Base-by-base conservation (phyloP, 179 eudicot species). In the Camellia oleifera region DNA sequence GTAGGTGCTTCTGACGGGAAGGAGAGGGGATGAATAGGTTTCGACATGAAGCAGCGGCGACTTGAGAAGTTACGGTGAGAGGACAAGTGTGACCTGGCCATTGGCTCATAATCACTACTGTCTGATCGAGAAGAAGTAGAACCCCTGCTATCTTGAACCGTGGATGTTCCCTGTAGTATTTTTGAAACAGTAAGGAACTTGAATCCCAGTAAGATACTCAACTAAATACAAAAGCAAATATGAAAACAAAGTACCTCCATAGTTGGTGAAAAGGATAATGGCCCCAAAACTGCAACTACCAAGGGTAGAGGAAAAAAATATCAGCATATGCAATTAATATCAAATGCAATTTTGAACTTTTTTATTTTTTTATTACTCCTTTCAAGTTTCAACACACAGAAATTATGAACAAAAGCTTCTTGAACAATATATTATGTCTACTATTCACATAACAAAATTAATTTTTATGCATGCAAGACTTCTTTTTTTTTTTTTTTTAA, bases 31-130 rank as follows among this genome's bases (percentile, higher is more conserved):
- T 96, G 95, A 50, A 96, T 79, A 7, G 98, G 93, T 83, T 94
- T 96, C 18, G 99, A 91, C 93, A 91, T 91, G 73, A 96, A 94
- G 80, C 90, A 91, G 40, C 98, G 90, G 6, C 94, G 94, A 78
- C 89, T 89, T 18, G 97, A 81, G 78, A 91, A 90, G 84, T 85
- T 89, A 65, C 92, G 89, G 7, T 90, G 89, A 53, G 93, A 85
- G 77, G 94, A 84, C 53, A 84, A 80, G 74, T 88, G 89, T 58
- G 88, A 83, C 84, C 91, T 92, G 48, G 79, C 84, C 46, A 82
- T 75, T 45, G 88, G 85, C 75, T 94, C 99, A 73, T 84, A 90
- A 64, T 96, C 99, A 76, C 98, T 94, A 64, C 88, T 88, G 85
- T 96, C 98, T 65, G 99, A 94, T 69, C 82, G 88, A 67, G 96